phyloP scores from a whole-genome alignment of 2,329 filamentous ascomycete species.

The Paradendryphiella salina region DNA sequence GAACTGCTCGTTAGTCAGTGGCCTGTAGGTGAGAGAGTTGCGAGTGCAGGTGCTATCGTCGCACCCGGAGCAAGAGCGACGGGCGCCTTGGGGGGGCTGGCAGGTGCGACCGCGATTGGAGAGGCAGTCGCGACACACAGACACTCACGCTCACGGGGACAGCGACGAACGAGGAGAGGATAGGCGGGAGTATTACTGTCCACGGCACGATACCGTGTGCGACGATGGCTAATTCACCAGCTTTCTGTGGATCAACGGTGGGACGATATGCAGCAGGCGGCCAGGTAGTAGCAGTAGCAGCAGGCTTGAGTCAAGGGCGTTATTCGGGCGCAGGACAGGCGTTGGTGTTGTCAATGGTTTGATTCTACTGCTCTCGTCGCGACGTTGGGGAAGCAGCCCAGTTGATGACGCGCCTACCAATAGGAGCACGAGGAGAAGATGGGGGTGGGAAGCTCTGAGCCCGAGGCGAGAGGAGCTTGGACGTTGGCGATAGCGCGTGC shows the following conservation, averaged over 20 bases:
- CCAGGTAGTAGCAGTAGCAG: slow-evolving; percentile 13
- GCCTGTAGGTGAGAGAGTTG: not conserved
- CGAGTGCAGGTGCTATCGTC: slow-evolving; percentile 2
- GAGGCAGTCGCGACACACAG: slow-evolving; percentile 6
- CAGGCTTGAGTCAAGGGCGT: slow-evolving; percentile 14
- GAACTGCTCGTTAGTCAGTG: slow-evolving; percentile 6
- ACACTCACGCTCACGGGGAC: not conserved
- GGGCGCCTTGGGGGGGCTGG: not conserved
- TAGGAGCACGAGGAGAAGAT: slow-evolving; percentile 18
- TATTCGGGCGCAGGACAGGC: slow-evolving; percentile 11
- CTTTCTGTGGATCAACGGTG: slow-evolving; percentile 14
- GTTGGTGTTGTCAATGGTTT: slow-evolving; percentile 20
- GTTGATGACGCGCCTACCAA: slow-evolving; percentile 13
- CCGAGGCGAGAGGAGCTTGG: slow-evolving; percentile 10
- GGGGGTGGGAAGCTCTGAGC: slow-evolving; percentile 4
- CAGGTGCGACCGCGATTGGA: slow-evolving; percentile 12
- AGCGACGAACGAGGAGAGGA: not conserved
- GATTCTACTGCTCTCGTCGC: slow-evolving; percentile 8
- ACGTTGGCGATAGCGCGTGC: slow-evolving; percentile 7
- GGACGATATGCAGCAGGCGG: slow-evolving; percentile 20
- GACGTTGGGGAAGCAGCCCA: slow-evolving; percentile 7
- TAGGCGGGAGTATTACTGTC: not conserved
- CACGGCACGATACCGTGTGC: slow-evolving; percentile 15
- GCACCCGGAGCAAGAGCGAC: slow-evolving; percentile 6
- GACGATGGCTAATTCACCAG: slow-evolving; percentile 11